A percentile compares a stretch with the other conserved stretches of the same genome.
phyloP scores from a whole-genome alignment of 495 filamentous ascomycete genomes.

The Neurospora sp. region DNA sequence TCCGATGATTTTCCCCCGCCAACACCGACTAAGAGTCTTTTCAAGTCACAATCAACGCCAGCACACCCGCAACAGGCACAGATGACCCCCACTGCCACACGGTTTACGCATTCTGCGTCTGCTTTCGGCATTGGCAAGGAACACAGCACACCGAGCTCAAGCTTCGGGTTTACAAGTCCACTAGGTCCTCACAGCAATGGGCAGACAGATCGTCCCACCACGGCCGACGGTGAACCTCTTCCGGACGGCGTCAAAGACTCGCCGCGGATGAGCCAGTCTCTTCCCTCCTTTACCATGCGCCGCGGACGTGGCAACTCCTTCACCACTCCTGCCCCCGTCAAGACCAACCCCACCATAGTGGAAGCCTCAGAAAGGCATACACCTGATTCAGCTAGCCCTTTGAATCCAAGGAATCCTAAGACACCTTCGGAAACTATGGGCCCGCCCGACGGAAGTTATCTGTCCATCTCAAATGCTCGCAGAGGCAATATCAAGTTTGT shows the following conservation, averaged over 20 bases:
- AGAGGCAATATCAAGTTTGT: conserved; percentile 23
- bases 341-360: conserved; percentile 4
- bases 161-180: conserved; percentile 34
- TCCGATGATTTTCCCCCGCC: conserved; percentile 69
- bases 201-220: neutral
- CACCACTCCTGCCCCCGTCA: conserved; percentile 9
- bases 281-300: conserved; percentile 9
- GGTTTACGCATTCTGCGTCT: conserved; percentile 19
- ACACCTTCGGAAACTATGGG: conserved; percentile 69
- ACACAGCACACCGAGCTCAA: conserved; percentile 14
- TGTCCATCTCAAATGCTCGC: conserved; percentile 56
- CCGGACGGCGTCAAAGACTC: neutral
- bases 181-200: conserved; percentile 9
- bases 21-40: conserved; percentile 77
- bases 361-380: conserved; percentile 12
- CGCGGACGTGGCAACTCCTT: conserved; percentile 6
- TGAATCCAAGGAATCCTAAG: conserved; percentile 49
- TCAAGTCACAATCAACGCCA: conserved; percentile 18
- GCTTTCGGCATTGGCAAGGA: conserved; percentile 13
- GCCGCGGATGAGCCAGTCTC: conserved; percentile 12
- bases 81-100: conserved; percentile 17
- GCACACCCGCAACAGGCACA: conserved; percentile 10
- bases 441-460: conserved; percentile 70
- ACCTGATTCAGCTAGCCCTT: conserved; percentile 40
- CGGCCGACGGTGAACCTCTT: neutral